These are phyloP conservation scores for Sanghuangporus weigelae DNA, from an alignment of 1,284 basidiomycete genomes.

Conservation along the genomic window DNA sequence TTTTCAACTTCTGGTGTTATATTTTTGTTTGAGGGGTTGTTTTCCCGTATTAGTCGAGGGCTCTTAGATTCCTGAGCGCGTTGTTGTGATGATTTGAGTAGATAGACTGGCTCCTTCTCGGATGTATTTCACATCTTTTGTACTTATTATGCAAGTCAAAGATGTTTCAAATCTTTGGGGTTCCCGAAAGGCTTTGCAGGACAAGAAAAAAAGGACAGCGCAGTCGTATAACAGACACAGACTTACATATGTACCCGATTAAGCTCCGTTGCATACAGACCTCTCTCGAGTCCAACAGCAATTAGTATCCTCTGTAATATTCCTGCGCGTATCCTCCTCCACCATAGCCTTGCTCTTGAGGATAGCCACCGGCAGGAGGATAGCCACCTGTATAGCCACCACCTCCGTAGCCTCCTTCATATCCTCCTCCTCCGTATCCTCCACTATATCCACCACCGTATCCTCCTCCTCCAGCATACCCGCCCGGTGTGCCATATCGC, in stretches of 20 bases:
- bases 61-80: no score
- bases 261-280: no score
- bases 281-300: background rate
- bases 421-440: background rate
- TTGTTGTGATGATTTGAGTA: no score
- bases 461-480: background rate
- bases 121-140: no score
- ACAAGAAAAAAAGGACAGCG: no score
- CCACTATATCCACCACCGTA: background rate
- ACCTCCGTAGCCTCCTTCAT: background rate
- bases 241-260: no score
- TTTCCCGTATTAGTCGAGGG: background rate
- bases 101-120: no score
- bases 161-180: no score
- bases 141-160: no score
- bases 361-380: background rate
- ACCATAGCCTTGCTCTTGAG: background rate
- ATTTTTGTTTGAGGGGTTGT: background rate
- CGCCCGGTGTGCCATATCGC: constrained; percentile 6
- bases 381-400: constrained; percentile 4
- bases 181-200: no score
- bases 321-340: background rate
- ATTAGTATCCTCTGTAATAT: background rate
- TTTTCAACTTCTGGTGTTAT: background rate
- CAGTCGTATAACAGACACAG: no score